These are phyloP conservation scores for Pachyrhizus erosus DNA, from an alignment of 306 rosid genomes.

Conservation along the genomic window DNA sequence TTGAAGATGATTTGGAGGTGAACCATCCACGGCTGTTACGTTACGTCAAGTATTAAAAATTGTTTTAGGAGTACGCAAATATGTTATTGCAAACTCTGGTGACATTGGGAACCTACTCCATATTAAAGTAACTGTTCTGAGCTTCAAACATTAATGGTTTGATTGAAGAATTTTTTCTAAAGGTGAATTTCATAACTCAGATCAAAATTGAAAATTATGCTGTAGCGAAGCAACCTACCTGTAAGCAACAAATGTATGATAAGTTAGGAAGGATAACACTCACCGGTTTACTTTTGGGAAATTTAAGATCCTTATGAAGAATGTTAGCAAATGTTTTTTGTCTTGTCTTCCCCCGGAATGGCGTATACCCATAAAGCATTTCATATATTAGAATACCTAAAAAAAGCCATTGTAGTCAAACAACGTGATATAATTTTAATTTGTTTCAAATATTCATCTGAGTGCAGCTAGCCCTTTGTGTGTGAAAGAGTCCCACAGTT, in stretches of 20 bases:
- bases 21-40: not conserved
- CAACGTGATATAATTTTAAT: not conserved
- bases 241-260: not conserved
- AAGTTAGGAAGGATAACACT: conserved; percentile 28
- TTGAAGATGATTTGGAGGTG: not conserved
- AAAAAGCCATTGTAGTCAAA: conserved; percentile 1
- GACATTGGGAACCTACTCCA: not conserved
- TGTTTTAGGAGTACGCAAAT: not conserved
- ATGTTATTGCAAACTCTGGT: too few relatives aligned
- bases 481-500: not conserved
- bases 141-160: not conserved
- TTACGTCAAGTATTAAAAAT: not conserved
- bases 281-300: conserved; percentile 82
- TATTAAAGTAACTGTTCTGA: not conserved
- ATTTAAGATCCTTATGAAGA: conserved; percentile 96
- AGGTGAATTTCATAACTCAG: not conserved
- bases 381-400: conserved; percentile 88
- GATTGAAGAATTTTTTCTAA: not conserved
- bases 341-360: conserved; percentile 93
- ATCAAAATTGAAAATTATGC: not conserved
- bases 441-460: not conserved
- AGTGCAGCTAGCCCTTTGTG: not conserved
- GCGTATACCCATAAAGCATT: conserved; percentile 93
- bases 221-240: not conserved
- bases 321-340: conserved; percentile 89